Conservation (phyloP, 176 grass and related monocot species). For the Dactylis glomerata region DNA sequence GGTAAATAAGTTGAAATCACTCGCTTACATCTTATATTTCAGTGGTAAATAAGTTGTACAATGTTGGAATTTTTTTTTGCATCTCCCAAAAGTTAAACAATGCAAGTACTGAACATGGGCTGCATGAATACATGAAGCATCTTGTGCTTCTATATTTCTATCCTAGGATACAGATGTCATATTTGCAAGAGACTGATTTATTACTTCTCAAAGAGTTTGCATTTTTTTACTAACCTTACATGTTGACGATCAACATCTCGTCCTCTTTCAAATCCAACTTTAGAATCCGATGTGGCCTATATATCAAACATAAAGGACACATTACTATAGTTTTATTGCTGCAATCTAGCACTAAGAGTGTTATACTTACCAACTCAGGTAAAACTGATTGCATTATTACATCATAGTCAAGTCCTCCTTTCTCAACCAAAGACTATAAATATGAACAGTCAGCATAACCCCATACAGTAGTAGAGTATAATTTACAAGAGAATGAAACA, state of each 20-base stretch:
- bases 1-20: too few species aligned
- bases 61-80: too few species aligned
- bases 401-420: not conserved
- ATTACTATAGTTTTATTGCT: not conserved
- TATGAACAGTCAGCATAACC: not conserved
- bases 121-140: too few species aligned
- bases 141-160: too few species aligned
- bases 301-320: not conserved
- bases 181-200: too few species aligned
- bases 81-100: too few species aligned
- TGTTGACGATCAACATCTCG: not conserved
- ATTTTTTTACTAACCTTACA: not conserved
- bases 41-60: too few species aligned
- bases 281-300: not conserved
- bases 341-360: not conserved
- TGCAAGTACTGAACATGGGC: too few species aligned
- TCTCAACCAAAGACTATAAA: too few species aligned
- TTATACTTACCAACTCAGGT: not conserved
- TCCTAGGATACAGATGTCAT: too few species aligned
- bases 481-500: not conserved
- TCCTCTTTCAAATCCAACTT: not conserved
- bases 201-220: not conserved
- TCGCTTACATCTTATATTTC: too few species aligned
- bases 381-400: not conserved
- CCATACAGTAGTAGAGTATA: not conserved